Base-by-base conservation (phyloP, 2,329 filamentous ascomycete genomes). In the Claviceps fusiformis region DNA sequence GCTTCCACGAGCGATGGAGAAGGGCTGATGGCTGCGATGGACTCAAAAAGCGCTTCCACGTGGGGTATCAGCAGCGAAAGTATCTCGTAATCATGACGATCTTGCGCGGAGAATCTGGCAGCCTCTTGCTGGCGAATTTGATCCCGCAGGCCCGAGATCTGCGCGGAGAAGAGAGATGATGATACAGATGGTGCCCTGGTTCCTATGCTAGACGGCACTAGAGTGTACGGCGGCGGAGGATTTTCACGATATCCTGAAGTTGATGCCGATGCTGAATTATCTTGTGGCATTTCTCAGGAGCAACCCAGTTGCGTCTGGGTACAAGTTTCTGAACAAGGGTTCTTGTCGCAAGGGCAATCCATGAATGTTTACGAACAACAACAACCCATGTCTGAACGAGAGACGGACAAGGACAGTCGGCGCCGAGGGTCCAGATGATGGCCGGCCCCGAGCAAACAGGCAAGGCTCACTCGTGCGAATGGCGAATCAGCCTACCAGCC, bases 11-110 rank as follows among this genome's bases (percentile, higher is more conserved):
- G 53, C 1, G 62, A 58, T 1, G 70, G 69, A 0, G 67, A 61
- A 0, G 61, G 62, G 3, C 69, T 61, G 46, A 67, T 59, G 5
- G 61, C 58, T 1, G 68, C 68, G 31, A 77, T 62, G 15, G 69
- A 66, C 1, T 65, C 63, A 1, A 78, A 59, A 57, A 78, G 72
- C 1, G 63, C 60, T 43, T 74, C 69, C 50, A 79, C 60, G 46
- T 69, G 65, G 3, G 73, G 73, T 0, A 72, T 62, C 3, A 78
- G 57, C 2, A 70, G 63, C 0, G 72, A 64, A 15, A 75, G 59
- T 3, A 73, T 60, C 27, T 67, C 63, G n/a, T 67, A 62, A 52
- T 78, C 75, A 29, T 59, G 62, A 29, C 67, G 60, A 17, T 70
- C 65, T 37, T 70, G 70, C 11, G 65, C 65, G 2, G 66, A 63